Evolutionary conservation across 1,139 yeast species (phyloP).

Genomic region (Blastobotrys persicus): DNA sequence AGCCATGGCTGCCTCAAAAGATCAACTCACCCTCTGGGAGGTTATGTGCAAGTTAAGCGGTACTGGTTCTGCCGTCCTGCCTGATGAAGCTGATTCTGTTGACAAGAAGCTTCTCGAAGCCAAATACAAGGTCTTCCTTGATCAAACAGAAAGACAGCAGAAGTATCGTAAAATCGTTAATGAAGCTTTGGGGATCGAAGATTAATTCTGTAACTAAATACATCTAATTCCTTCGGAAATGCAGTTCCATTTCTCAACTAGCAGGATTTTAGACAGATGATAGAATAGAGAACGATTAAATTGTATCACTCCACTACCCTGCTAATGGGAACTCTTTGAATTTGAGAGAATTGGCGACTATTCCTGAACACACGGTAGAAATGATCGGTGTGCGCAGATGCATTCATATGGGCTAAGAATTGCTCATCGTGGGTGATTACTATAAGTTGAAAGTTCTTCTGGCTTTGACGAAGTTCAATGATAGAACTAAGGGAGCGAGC

Average conservation of each 20-base stretch:
- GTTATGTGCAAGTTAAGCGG: conserved; percentile 84
- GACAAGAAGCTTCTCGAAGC: conserved; percentile 70
- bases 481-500: conserved; percentile 78
- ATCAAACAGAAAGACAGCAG: conserved; percentile 79
- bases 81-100: conserved; percentile 54
- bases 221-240: too few relatives aligned
- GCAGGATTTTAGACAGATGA: too few relatives aligned
- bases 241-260: too few relatives aligned
- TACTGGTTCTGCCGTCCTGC: conserved; percentile 73
- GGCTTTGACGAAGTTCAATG: conserved; percentile 69
- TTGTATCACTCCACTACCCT: conserved; percentile 17
- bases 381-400: conserved; percentile 82
- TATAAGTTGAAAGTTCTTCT: conserved; percentile 87
- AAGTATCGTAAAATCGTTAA: conserved; percentile 72
- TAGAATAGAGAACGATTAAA: too few relatives aligned
- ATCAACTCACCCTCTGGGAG: conserved; percentile 59
- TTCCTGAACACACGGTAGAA: conserved; percentile 81
- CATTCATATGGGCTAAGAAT: conserved; percentile 80
- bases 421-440: conserved; percentile 96
- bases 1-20: conserved; percentile 71
- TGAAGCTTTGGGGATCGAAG: conserved; percentile 30
- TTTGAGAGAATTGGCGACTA: conserved; percentile 74
- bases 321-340: conserved; percentile 43
- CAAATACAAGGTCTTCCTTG: conserved; percentile 81
- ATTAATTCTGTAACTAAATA: conserved; percentile 9